Conservation (phyloP, 2,329 filamentous ascomycete species). For the Grosmannia clavigera region DNA sequence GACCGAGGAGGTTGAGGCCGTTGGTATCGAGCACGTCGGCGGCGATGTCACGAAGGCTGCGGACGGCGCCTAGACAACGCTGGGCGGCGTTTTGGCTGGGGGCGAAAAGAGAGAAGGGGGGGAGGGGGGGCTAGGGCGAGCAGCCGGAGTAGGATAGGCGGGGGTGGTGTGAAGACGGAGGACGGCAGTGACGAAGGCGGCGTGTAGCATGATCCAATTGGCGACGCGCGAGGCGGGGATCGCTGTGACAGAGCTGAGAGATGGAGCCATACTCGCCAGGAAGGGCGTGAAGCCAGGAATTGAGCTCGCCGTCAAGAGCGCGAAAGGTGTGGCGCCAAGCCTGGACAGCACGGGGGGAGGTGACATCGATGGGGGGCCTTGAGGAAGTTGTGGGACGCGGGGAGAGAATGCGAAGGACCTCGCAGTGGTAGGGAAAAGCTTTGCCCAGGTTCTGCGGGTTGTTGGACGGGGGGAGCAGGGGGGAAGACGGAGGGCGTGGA, state of each 20-base stretch:
- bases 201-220: conserved; percentile 83
- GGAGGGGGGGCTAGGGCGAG: conserved; percentile 52
- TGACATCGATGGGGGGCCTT: conserved; percentile 84
- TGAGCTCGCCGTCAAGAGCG: conserved; percentile 67
- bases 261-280: conserved; percentile 78
- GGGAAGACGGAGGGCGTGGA: not conserved
- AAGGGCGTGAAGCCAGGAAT: conserved; percentile 72
- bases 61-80: conserved; percentile 68
- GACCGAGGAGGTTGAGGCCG: conserved; percentile 69
- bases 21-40: conserved; percentile 65
- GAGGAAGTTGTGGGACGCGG: conserved; percentile 76
- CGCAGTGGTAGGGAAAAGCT: conserved; percentile 80
- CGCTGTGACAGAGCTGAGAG: conserved; percentile 60
- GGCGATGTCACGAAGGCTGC: conserved; percentile 66
- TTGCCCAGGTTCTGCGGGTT: conserved; percentile 69
- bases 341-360: conserved; percentile 70
- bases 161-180: conserved; percentile 85
- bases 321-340: conserved; percentile 80
- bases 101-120: conserved; percentile 59
- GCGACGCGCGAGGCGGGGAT: conserved; percentile 59
- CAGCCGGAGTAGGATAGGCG: conserved; percentile 51
- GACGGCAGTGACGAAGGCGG: conserved; percentile 77
- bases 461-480: conserved; percentile 15
- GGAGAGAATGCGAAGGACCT: conserved; percentile 75
- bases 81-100: conserved; percentile 77